Evolutionary conservation across 2,329 filamentous ascomycete genomes (phyloP).

Genomic region (Microsporum audouinii): DNA sequence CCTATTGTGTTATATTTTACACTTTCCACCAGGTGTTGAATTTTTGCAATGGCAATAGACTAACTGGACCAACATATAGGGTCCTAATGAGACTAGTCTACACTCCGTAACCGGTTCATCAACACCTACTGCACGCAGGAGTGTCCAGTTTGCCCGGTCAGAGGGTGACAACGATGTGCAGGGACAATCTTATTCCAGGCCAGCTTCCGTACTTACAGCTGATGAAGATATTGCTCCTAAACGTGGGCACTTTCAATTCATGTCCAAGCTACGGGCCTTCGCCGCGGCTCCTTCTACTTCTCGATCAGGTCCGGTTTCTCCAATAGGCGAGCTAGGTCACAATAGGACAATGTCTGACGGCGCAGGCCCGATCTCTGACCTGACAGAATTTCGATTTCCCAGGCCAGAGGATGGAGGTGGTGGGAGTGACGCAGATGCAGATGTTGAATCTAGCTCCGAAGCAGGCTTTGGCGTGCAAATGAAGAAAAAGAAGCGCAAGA

Average conservation of each 20-base stretch:
- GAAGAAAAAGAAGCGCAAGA: conserved; percentile 54
- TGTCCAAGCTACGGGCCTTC: conserved; percentile 67
- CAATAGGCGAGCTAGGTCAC: conserved; percentile 28
- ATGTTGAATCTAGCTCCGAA: conserved; percentile 77
- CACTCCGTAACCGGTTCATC: conserved; percentile 22
- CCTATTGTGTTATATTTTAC: background rate
- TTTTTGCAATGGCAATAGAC: background rate
- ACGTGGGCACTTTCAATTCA: conserved; percentile 50
- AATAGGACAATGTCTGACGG: conserved; percentile 28
- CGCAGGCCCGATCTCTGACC: conserved; percentile 39
- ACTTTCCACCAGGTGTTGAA: background rate
- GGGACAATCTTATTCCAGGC: conserved; percentile 41
- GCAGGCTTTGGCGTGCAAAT: conserved; percentile 48
- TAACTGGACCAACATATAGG: background rate
- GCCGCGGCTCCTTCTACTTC: conserved; percentile 46
- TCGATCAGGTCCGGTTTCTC: conserved; percentile 39
- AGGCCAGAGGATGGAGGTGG: conserved; percentile 40
- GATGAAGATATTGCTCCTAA: conserved; percentile 51
- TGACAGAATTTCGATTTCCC: conserved; percentile 41
- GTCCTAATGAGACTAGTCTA: background rate
- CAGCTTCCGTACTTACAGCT: conserved; percentile 47
- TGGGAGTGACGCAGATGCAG: conserved; percentile 61
- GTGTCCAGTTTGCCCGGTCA: conserved; percentile 62
- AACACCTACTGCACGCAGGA: conserved; percentile 44
- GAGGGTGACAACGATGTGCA: conserved; percentile 41